Conservation (phyloP, 345 rosid species). For the Nasturtium officinale region DNA sequence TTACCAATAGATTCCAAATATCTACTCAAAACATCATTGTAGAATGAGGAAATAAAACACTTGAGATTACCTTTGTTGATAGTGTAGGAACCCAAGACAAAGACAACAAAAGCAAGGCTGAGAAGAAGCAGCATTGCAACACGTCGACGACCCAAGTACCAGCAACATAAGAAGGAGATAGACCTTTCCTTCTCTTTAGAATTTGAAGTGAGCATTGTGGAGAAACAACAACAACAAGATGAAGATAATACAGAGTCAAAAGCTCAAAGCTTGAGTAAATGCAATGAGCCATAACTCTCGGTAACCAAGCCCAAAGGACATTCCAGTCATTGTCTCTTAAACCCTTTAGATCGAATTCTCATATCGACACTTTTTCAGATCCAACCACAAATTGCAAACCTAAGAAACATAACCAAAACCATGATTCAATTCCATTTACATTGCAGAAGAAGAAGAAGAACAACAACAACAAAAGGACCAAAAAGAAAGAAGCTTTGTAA, state of each 20-base stretch:
- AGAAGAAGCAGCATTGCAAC: constrained; percentile 73
- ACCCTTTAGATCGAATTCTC: constrained; percentile 49
- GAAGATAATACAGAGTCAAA: constrained; percentile 41
- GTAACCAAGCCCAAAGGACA: constrained; percentile 64
- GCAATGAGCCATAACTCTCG: constrained; percentile 67
- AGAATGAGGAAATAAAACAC: not conserved
- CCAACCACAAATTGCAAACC: constrained; percentile 37
- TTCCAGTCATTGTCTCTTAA: constrained; percentile 74
- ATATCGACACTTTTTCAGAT: constrained; percentile 39
- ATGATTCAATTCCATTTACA: constrained; percentile 17
- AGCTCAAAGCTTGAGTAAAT: constrained; percentile 37
- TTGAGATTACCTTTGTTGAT: constrained; percentile 63
- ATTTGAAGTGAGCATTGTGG: constrained; percentile 53
- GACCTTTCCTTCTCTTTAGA: constrained; percentile 73
- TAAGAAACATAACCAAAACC: constrained; percentile 14
- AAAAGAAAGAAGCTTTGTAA: constrained; percentile 4
- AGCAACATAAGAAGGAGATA: constrained; percentile 56
- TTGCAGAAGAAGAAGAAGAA: constrained; percentile 1
- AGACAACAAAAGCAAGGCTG: constrained; percentile 66
- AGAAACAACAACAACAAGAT: constrained; percentile 20
- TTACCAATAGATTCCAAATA: not conserved
- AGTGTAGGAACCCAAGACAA: constrained; percentile 64
- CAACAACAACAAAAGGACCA: not conserved
- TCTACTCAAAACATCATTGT: not conserved
- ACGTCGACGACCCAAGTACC: constrained; percentile 58